Evolutionary conservation across 129 eudicot species (phyloP).

Genomic region (Artemisia tridentata): DNA sequence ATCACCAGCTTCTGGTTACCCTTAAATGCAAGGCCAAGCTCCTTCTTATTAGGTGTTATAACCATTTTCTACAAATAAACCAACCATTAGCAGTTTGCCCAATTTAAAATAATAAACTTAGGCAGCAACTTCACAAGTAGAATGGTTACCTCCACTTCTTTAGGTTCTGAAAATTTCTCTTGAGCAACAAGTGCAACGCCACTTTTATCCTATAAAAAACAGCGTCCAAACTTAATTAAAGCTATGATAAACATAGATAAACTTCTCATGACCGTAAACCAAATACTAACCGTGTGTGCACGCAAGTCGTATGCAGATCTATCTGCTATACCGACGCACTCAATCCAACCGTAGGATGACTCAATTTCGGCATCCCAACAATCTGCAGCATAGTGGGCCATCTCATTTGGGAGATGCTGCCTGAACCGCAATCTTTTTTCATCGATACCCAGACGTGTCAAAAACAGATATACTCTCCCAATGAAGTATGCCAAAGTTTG

Average conservation of each 20-base stretch:
- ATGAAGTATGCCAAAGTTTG: slow-evolving; percentile 72
- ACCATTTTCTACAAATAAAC: slow-evolving; percentile 43
- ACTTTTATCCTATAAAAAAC: slow-evolving; percentile 52
- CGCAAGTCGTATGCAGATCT: slow-evolving; percentile 74
- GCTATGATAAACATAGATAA: not conserved
- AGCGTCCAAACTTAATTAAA: not conserved
- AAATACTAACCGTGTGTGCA: slow-evolving; percentile 57
- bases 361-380: slow-evolving; percentile 91
- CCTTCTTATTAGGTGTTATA: slow-evolving; percentile 56
- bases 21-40: slow-evolving; percentile 68
- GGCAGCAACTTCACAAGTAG: not conserved
- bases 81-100: not conserved
- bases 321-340: slow-evolving; percentile 81
- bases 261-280: not conserved
- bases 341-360: slow-evolving; percentile 78
- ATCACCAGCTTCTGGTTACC: slow-evolving; percentile 58
- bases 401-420: slow-evolving; percentile 80
- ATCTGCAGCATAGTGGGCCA: slow-evolving; percentile 88
- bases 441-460: slow-evolving; percentile 63
- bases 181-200: slow-evolving; percentile 61
- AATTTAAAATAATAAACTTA: not conserved
- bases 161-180: slow-evolving; percentile 63
- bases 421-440: slow-evolving; percentile 60
- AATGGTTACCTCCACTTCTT: slow-evolving; percentile 61
- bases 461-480: slow-evolving; percentile 65